These are phyloP conservation scores for Lactarius psammicola DNA, from an alignment of 768 basidiomycete species.

Conservation along the genomic window DNA sequence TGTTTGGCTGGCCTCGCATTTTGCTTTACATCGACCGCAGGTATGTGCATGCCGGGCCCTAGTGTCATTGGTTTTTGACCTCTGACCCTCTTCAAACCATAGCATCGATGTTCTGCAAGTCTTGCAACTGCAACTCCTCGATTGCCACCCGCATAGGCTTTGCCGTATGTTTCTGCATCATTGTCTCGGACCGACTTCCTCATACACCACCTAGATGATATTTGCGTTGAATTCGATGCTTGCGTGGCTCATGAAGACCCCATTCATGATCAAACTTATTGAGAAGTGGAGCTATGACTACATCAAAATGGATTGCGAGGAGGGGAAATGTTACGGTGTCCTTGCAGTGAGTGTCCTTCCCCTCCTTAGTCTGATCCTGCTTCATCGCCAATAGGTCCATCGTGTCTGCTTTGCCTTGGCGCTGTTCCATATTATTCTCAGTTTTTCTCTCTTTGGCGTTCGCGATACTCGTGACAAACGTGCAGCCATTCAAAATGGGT, in stretches of 20 bases:
- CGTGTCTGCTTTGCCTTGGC: conserved; percentile 94
- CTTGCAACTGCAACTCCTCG: conserved; percentile 98
- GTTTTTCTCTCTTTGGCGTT: conserved; percentile 78
- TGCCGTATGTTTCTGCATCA: conserved; percentile 54
- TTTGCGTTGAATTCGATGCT: conserved; percentile 94
- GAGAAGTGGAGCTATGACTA: conserved; percentile 95
- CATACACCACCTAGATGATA: conserved; percentile 62
- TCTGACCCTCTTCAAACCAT: conserved; percentile 26
- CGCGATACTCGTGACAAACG: conserved; percentile 89
- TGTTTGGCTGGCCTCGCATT: conserved; percentile 82
- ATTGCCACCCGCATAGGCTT: conserved; percentile 97
- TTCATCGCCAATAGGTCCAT: conserved; percentile 61
- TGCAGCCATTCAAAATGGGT: conserved; percentile 97
- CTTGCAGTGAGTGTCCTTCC: conserved; percentile 67
- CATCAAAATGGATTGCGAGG: conserved; percentile 95
- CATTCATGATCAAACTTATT: conserved; percentile 79
- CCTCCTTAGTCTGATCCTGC: not conserved
- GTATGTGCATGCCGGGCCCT: conserved; percentile 40
- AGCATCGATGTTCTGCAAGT: conserved; percentile 97
- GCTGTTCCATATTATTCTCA: conserved; percentile 82
- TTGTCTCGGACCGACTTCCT: not conserved
- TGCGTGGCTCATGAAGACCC: conserved; percentile 96
- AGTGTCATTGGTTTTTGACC: conserved; percentile 18
- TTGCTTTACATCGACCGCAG: conserved; percentile 83
- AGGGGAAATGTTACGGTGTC: conserved; percentile 93